Evolutionary conservation across 129 eudicot species (phyloP), one percentile per base, ranked within the genome.

Genomic region (Erigeron canadensis): DNA sequence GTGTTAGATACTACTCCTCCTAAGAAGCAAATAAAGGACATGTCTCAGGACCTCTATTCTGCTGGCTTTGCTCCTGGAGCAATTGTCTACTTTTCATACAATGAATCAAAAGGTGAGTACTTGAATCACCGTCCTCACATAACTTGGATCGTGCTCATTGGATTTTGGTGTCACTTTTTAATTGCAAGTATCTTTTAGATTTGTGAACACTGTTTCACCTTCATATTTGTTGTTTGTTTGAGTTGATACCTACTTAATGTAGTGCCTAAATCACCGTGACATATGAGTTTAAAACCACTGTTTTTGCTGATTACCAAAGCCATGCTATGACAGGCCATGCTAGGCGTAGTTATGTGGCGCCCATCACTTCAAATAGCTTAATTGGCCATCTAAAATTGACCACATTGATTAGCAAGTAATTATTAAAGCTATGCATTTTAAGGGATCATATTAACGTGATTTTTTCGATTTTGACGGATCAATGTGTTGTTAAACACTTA

Each of bases 1-100:
- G 46, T 81, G 46, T 81, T 28, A 91, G 97, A 80, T 53, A 93
- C 96, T 13, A 85, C 96, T 65, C 98, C 98, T 81, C 98, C 98
- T 23, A 93, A 89, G 84, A 89, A 89, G 90, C 89, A 72, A 79
- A 67, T 93, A 53, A 87, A 79, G 50, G 90, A 89, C 74, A 76
- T 80, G 80, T 80, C 95, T 16, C 95, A 79, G 74, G 87, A 89
- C 72, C 89, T 86, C 39, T 93, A 83, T 70, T 77, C 92, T 68
- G 95, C 95, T 65, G 96, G 98, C 47, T 93, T 93, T 58, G 82
- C 80, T 70, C 98, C 98, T 15, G 98, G 96, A 74, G 98, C 98
- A 63, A 85, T 93, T 8, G 88, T 93, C 66, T 89, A 89, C 75
- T 93, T 93, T 50, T 68, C 96, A 63, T 84, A 87, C 13, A 88